Evolutionary conservation across 1,139 yeast species (phyloP), one percentile per base, ranked within the genome.

Genomic region (Pichia sp.): DNA sequence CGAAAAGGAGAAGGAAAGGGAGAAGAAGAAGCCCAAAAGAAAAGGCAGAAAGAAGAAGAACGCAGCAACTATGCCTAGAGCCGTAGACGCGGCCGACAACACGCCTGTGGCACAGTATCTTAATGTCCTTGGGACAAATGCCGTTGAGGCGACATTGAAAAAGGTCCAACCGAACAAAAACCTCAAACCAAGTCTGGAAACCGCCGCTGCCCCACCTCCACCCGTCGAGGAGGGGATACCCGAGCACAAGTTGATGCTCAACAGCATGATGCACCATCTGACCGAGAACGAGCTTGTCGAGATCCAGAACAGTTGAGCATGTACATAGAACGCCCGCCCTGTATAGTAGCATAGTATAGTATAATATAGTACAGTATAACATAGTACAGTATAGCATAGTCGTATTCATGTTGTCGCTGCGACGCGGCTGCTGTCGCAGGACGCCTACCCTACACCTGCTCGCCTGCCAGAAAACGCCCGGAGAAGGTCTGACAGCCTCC

Each of bases 221-320:
- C n/a, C n/a, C 3, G 38, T 9, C n/a, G 38, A 14, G n/a, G 38
- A 34, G 38, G 8, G 38, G 8, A 9, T 12, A 34, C 6, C 38
- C n/a, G n/a, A 34, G 12, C 38, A 34, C 38, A 34, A 10, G 12
- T 12, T 34, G 38, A 14, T 14, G 4, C 5, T 34, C 10, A 34
- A 34, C 38, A 34, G 38, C 38, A 34, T 34, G 38, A 14, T 34
- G 12, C 38, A 48, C 4, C 55, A 54, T 16, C 20, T 54, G 1
- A 51, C 55, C 4, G 50, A 46, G 10, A 42, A 27, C 20, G 57
- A 54, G 24, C 16, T 54, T 4, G 16, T 36, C 24, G 55, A 54
- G 30, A 46, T 54, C 2, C 51, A 52, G 6, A 50, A 43, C 4
- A 40, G 48, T 44, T 31, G 30, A 33, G 7, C 30, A 29, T 50